Percentiles rank a stretch among this genome's conserved stretches.
These are phyloP conservation scores for Metschnikowia borealis DNA, from an alignment of 805 yeast genomes.

Conservation along the genomic window DNA sequence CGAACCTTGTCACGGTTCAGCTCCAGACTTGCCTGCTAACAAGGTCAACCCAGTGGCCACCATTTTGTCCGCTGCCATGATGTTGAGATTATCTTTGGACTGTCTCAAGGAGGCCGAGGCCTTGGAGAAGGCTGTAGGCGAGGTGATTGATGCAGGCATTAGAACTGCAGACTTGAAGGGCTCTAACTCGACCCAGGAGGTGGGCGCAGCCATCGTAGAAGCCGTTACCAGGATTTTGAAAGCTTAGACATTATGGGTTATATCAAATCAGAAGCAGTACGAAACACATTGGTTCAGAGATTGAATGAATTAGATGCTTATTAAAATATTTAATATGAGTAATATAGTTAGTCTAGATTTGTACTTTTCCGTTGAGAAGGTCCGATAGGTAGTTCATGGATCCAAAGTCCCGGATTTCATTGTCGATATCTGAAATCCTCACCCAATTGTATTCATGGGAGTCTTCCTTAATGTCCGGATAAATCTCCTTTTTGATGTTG, in stretches of 20 bases:
- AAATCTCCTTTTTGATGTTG: no score
- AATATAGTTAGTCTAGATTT: background rate
- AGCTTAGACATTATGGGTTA: background rate
- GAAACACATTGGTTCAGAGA: no score
- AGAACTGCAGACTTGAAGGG: conserved; percentile 94
- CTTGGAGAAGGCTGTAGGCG: conserved; percentile 81
- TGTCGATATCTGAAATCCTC: background rate
- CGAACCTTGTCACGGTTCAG: conserved; percentile 98
- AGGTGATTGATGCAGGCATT: conserved; percentile 75
- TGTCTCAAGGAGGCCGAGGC: conserved; percentile 81
- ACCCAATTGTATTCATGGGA: background rate
- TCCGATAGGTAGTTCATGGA: conserved; percentile 33
- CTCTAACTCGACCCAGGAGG: conserved; percentile 75
- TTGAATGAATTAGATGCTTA: no score
- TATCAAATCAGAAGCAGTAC: no score
- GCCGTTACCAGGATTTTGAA: conserved; percentile 58
- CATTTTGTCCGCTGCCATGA: conserved; percentile 93
- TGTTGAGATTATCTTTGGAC: conserved; percentile 87
- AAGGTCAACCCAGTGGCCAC: conserved; percentile 96
- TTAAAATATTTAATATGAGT: no score
- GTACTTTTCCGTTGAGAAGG: conserved; percentile 25
- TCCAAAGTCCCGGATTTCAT: conserved; percentile 20
- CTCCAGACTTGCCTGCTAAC: conserved; percentile 85
- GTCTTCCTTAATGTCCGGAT: background rate
- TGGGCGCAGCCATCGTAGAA: conserved; percentile 87